Conservation (phyloP, 306 rosid species). For the Vachellia pachyceras region DNA sequence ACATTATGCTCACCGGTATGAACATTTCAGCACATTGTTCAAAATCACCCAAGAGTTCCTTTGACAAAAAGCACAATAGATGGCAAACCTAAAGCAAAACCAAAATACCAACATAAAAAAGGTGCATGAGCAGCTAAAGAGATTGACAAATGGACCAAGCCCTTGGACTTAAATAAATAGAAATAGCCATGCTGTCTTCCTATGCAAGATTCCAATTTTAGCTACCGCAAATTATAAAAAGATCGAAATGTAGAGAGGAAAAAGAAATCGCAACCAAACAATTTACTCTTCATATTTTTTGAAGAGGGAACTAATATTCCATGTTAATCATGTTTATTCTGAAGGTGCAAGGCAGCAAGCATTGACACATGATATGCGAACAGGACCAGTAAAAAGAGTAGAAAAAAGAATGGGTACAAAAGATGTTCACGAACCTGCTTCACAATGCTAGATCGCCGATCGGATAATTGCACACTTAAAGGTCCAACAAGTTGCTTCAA, state of each 20-base stretch:
- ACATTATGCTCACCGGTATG: constrained; percentile 79
- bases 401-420: constrained; percentile 13
- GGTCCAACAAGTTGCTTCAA: constrained; percentile 97
- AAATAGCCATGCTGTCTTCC: neutral
- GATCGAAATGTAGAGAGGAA: neutral
- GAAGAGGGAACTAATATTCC: neutral
- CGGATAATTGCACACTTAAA: constrained; percentile 87
- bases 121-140: constrained; percentile 30
- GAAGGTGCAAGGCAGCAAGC: neutral
- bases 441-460: constrained; percentile 95
- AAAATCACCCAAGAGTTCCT: constrained; percentile 98
- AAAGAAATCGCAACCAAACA: neutral
- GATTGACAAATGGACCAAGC: constrained; percentile 28
- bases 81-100: constrained; percentile 79
- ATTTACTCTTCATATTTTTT: neutral
- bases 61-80: constrained; percentile 90
- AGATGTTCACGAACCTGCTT: constrained; percentile 74
- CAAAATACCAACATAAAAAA: constrained; percentile 29
- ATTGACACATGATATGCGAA: neutral
- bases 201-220: neutral
- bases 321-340: neutral
- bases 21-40: constrained; percentile 92
- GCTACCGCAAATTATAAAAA: neutral
- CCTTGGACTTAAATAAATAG: constrained; percentile 24
- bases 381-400: neutral